Evolutionary conservation across 2,329 filamentous ascomycete species (phyloP), one percentile per base, ranked within the genome.

Genomic region (Cryphonectria naterciae): DNA sequence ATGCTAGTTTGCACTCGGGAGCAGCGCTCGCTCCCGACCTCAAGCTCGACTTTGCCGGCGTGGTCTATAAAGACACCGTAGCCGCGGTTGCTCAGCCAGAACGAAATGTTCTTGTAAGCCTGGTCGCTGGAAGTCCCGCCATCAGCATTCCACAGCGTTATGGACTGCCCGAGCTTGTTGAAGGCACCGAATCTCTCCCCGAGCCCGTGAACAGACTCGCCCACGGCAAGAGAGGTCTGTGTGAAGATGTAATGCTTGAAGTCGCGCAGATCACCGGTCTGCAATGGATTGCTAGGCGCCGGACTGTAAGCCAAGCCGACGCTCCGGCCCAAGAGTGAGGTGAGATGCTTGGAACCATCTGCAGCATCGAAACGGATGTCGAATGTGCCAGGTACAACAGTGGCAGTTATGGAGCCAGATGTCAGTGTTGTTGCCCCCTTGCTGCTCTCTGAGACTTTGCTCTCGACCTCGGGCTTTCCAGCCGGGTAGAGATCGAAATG

Each of bases 51-150:
- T 62, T 86, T 87, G 32, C 91, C 91, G 0, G 91, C 85, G 7
- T 89, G 88, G 77, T 94, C 92, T 71, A 94, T 88, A 77, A 94
- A 94, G 43, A 94, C 84, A 28, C 92, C 92, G 77, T 94, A 95
- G 0, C 92, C 92, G n/a, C 87, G 85, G 17, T 88, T 92, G 76
- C 88, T 91, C 74, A 92, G 81, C 86, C 88, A 92, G 79, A 92
- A 92, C 0, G 88, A 87, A 2, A 92, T 80, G 76, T 92, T 93
- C 81, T 92, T 93, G 80, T 93, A 93, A 0, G 90, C 89, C 77
- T 92, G 90, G 69, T 92, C 90, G 74, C 87, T 90, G 0, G 87
- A 90, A 0, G 91, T 92, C 13, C 91, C 91, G 7, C 88, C 88
- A 74, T 90, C 88, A 19, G 85, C 85, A 74, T 89, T 89, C 87